These are phyloP conservation scores for Monoraphidium neglectum DNA, from an alignment of 139 green algal genomes.

Conservation along the genomic window DNA sequence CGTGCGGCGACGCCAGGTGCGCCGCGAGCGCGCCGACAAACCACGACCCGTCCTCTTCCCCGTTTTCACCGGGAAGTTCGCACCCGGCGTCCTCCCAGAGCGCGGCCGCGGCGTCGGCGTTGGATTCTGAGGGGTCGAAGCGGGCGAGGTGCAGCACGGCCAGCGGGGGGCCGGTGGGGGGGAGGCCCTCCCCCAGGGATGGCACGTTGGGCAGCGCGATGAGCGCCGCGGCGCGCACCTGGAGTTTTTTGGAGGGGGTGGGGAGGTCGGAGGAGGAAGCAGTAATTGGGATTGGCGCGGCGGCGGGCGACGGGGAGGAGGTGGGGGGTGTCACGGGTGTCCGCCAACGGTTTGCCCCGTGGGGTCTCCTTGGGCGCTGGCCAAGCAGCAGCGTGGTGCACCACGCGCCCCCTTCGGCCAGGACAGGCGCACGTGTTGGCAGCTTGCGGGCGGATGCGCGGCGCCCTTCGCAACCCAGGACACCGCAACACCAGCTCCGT, in stretches of 20 bases:
- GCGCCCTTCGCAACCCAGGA: too few relatives aligned
- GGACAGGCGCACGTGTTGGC: too few relatives aligned
- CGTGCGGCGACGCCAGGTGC: slow-evolving; percentile 9
- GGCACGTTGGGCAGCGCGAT: slow-evolving; percentile 65
- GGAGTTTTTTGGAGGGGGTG: slow-evolving; percentile 19
- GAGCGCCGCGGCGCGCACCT: slow-evolving; percentile 67
- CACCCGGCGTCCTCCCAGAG: slow-evolving; percentile 54
- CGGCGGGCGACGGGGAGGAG: too few relatives aligned
- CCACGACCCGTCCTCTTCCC: not conserved
- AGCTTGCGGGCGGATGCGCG: too few relatives aligned
- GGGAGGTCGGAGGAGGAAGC: slow-evolving; percentile 15
- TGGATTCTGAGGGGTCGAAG: slow-evolving; percentile 60
- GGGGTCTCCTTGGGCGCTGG: too few relatives aligned
- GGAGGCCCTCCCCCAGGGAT: slow-evolving; percentile 31
- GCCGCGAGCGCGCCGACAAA: slow-evolving; percentile 7
- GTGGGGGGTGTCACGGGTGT: too few relatives aligned
- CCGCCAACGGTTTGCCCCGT: too few relatives aligned
- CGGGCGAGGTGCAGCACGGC: slow-evolving; percentile 63
- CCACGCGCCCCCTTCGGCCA: too few relatives aligned
- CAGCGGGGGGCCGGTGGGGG: slow-evolving; percentile 22
- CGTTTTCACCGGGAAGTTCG: too few relatives aligned
- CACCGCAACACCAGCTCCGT: too few relatives aligned
- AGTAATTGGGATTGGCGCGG: too few relatives aligned
- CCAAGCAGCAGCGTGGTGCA: too few relatives aligned
- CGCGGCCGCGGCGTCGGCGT: slow-evolving; percentile 47